A percentile compares a stretch with the other conserved stretches of the same genome.
phyloP scores from a whole-genome alignment of 73 alveolate species.

The Paramecium pentaurelia region DNA sequence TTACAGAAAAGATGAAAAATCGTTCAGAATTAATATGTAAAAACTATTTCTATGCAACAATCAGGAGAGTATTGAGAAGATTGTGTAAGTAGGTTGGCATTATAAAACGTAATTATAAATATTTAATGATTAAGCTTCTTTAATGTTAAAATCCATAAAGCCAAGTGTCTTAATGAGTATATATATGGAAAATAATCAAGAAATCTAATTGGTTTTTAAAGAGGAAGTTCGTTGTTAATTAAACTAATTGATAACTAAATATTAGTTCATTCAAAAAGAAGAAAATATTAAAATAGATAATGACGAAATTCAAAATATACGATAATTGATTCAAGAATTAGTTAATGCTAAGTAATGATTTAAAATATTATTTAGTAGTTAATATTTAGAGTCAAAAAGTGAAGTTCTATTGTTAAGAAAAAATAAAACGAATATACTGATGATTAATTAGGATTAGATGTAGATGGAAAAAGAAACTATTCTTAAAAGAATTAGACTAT shows the following conservation, averaged over 20 bases:
- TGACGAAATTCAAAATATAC: not conserved
- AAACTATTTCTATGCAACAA: not conserved
- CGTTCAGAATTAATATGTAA: not conserved
- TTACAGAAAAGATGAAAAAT: not conserved
- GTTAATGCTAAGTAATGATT: not conserved
- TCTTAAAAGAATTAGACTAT: not conserved
- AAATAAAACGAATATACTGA: not conserved
- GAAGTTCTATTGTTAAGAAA: not conserved
- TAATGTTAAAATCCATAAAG: not conserved
- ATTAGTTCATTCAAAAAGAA: not conserved
- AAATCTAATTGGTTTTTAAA: not conserved
- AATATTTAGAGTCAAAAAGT: not conserved
- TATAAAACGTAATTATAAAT: not conserved
- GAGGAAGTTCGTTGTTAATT: not conserved
- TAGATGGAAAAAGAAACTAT: not conserved
- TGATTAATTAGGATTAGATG: not conserved
- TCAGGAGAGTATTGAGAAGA: conserved; percentile 14
- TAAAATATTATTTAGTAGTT: not conserved
- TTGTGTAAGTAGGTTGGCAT: not conserved
- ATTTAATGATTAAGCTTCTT: not conserved
- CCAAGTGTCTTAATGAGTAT: not conserved
- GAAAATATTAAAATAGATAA: not conserved
- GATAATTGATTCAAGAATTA: not conserved
- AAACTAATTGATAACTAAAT: not conserved
- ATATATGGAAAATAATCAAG: not conserved